Evolutionary conservation across 164 flowering plant genomes (phyloP).

Genomic region (Umbellularia californica): DNA sequence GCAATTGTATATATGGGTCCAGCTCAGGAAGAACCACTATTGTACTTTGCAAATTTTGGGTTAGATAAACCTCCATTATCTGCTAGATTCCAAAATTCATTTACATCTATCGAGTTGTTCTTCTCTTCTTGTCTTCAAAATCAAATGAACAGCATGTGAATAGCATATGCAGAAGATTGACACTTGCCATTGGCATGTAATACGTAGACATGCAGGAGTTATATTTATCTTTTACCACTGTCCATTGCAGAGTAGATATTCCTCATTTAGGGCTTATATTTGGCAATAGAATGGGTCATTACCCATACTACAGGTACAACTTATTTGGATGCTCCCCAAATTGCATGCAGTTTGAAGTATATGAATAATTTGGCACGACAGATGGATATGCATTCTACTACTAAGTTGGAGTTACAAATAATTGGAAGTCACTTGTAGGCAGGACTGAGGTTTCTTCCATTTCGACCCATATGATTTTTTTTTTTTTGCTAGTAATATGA

Average conservation of each 20-base stretch:
- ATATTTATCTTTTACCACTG: background rate
- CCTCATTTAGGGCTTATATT: background rate
- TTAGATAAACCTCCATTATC: constrained; percentile 28
- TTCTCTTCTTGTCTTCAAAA: background rate
- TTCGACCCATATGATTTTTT: too few relatives aligned
- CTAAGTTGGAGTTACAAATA: too few relatives aligned
- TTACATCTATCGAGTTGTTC: background rate
- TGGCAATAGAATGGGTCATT: background rate
- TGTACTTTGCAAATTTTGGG: constrained; percentile 86
- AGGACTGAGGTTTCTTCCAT: too few relatives aligned
- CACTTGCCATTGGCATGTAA: background rate
- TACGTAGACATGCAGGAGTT: background rate
- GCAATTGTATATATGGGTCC: constrained; percentile 86
- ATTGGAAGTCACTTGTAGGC: background rate
- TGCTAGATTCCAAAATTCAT: background rate
- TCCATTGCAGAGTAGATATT: background rate
- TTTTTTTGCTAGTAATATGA: too few relatives aligned
- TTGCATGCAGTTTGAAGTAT: background rate
- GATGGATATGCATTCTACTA: background rate
- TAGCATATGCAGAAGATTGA: background rate
- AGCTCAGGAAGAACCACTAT: constrained; percentile 67
- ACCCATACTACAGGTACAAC: background rate
- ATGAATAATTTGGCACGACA: background rate
- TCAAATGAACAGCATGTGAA: background rate
- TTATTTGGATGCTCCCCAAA: background rate